Conservation (phyloP, 2,329 filamentous ascomycete species). For the Colletotrichum sp. region DNA sequence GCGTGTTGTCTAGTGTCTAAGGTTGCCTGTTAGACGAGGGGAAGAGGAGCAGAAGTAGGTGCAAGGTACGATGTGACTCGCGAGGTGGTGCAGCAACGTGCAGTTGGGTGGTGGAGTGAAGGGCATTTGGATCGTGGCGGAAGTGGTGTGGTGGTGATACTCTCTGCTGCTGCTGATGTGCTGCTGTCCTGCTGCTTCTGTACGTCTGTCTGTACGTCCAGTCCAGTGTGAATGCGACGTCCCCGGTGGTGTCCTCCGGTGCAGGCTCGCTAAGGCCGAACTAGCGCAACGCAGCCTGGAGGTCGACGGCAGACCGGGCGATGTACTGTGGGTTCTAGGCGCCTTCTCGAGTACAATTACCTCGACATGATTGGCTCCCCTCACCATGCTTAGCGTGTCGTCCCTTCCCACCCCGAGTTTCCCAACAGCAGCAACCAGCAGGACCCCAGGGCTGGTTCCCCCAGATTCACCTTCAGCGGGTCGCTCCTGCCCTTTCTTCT, state of each 20-base stretch:
- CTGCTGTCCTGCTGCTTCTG: neutral
- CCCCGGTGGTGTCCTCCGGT: neutral
- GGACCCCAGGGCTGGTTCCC: constrained; percentile 7
- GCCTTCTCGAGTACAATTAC: constrained; percentile 6
- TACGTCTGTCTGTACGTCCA: neutral
- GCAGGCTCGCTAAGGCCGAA: neutral
- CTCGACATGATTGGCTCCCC: constrained; percentile 1
- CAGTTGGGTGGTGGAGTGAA: neutral
- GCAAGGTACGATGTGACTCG: neutral
- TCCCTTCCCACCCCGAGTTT: constrained; percentile 4
- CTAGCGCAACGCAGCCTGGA: neutral
- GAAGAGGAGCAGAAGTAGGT: neutral
- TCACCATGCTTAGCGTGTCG: constrained; percentile 6
- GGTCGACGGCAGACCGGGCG: neutral
- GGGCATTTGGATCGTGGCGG: neutral
- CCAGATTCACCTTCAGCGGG: constrained; percentile 11
- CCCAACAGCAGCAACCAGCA: constrained; percentile 1
- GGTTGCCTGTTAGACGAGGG: neutral
- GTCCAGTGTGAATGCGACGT: neutral
- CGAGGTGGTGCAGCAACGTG: neutral
- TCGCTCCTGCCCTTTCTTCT: neutral
- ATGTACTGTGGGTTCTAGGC: neutral
- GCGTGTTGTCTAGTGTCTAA: neutral
- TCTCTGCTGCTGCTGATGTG: neutral
- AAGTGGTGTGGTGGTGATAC: neutral